Base-by-base conservation (phyloP, 805 yeast genomes). In the Lachancea waltii region DNA sequence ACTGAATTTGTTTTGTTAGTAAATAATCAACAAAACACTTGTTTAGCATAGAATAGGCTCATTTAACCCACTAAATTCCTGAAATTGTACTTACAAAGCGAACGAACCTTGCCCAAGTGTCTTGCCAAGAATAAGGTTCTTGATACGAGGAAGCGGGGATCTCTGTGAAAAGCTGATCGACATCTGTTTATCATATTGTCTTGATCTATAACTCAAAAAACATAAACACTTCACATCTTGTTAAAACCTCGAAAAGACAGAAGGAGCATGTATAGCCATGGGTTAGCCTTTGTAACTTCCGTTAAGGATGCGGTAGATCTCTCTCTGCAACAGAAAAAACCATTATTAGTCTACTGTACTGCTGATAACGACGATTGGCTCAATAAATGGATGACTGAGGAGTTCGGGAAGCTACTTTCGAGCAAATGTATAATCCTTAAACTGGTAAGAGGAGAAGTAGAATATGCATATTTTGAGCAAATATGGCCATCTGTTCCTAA, bases 61-160 rank as follows among this genome's bases (percentile, higher is more conserved):
- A n/a, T n/a, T 8, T 11, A 7, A 22, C 25, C 25, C 11, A 22
- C 11, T 22, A 22, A 11, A 11, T 11, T 22, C 7, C 6, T 15
- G 8, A 14, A 15, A 20, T 20, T 5, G 7, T 24, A 56, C 69
- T 19, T 47, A 65, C 69, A 74, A 66, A 2, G 83, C 85, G 64
- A 79, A 79, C 0, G 84, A 68, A 2, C 86, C 86, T 46, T 76
- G 78, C 0, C 85, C 86, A 10, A 79, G 64, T 0, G 81, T 74
- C 18, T 65, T 65, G 0, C 75, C 80, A 5, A 70, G 38, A 20
- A 57, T 64, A 2, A 75, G 65, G 20, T 66, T 68, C 35, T 68
- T 66, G 24, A 77, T 65, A 19, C 53, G 50, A 3, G 83, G 82
- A 2, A 77, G 47, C 18, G 36, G 39, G 16, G 43, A 32, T 35